Conservation (phyloP, 148 eudicot genomes). For the Diospyros lotus region DNA sequence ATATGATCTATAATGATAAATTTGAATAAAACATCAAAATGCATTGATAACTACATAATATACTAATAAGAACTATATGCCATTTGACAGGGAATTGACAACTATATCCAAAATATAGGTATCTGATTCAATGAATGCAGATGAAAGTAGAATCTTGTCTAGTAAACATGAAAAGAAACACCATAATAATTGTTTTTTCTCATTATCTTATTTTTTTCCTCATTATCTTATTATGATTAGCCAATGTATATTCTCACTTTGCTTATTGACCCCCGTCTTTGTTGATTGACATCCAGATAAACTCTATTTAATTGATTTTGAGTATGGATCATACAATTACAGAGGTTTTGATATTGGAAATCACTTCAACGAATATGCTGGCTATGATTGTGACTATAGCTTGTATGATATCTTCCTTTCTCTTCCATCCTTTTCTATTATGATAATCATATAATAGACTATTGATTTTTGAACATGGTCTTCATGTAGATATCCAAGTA, state of each 20-base stretch:
- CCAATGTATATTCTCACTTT: neutral
- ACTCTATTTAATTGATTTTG: conserved; percentile 92
- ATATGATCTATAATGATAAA: no score
- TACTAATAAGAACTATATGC: no score
- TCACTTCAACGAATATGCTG: conserved; percentile 98
- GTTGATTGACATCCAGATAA: conserved; percentile 48
- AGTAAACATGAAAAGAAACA: neutral
- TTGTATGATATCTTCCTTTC: conserved; percentile 43
- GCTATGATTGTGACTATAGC: conserved; percentile 94
- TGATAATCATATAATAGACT: neutral
- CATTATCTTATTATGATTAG: neutral
- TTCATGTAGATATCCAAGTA: conserved; percentile 73
- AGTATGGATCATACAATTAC: conserved; percentile 93
- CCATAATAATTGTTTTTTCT: neutral
- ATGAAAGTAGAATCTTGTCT: no score
- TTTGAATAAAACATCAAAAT: no score
- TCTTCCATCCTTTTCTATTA: neutral
- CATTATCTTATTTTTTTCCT: neutral
- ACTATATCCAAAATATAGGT: no score
- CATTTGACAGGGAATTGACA: no score
- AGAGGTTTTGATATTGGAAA: conserved; percentile 97
- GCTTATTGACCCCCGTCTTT: conserved; percentile 3
- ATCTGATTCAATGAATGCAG: no score
- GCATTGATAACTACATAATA: no score
- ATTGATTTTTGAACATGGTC: conserved; percentile 15